phyloP scores from a whole-genome alignment of 2,329 filamentous ascomycete genomes.

The Aspergillus melleus region DNA sequence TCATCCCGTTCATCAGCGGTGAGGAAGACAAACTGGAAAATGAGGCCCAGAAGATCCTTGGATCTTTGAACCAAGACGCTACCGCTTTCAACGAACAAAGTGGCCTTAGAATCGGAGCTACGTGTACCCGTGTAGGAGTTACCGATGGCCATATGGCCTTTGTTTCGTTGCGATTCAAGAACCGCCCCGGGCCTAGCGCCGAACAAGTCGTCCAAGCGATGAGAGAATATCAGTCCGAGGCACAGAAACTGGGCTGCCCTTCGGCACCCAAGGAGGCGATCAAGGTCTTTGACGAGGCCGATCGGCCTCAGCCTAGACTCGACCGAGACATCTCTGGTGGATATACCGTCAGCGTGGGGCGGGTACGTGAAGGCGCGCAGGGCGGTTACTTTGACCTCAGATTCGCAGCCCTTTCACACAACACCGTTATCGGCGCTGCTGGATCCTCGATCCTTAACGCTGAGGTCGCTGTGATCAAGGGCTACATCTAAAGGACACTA shows the following conservation, averaged over 20 bases:
- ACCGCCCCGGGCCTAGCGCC: constrained; percentile 69
- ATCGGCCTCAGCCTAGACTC: constrained; percentile 86
- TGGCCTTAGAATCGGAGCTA: constrained; percentile 73
- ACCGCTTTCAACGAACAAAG: constrained; percentile 76
- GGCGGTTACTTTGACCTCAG: constrained; percentile 91
- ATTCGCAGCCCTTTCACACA: constrained; percentile 90
- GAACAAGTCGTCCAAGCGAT: constrained; percentile 78
- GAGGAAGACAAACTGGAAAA: constrained; percentile 97
- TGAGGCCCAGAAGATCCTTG: constrained; percentile 93
- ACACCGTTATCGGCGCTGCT: constrained; percentile 92
- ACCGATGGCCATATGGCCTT: constrained; percentile 95
- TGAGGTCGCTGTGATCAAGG: constrained; percentile 87
- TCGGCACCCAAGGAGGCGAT: constrained; percentile 82
- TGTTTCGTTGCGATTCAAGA: constrained; percentile 79
- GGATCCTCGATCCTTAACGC: constrained; percentile 94
- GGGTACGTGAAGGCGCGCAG: constrained; percentile 75
- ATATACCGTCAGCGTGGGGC: constrained; percentile 87
- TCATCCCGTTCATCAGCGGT: constrained; percentile 88
- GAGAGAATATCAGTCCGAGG: constrained; percentile 78
- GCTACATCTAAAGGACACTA: constrained; percentile 60
- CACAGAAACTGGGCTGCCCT: constrained; percentile 78
- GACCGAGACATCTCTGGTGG: constrained; percentile 83
- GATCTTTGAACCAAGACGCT: constrained; percentile 66
- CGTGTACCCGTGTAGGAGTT: constrained; percentile 93
- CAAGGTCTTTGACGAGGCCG: constrained; percentile 82